Percentiles rank a stretch among this genome's conserved stretches.
phyloP scores from a whole-genome alignment of 805 yeast genomes.

The Hanseniaspora pseudoguilliermondii region DNA sequence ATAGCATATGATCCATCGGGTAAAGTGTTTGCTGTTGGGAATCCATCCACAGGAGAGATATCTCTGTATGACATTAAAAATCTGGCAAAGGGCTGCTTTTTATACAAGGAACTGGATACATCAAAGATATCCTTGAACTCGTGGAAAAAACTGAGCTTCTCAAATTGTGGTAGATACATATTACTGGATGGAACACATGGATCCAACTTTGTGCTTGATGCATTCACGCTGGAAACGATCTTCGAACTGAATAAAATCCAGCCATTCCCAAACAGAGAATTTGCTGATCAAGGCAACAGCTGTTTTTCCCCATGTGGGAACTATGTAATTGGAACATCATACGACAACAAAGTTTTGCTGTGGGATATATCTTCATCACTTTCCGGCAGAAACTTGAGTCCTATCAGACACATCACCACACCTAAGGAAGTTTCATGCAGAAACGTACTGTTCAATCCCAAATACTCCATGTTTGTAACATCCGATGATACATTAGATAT shows the following conservation, averaged over 20 bases:
- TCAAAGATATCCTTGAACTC: constrained; percentile 21
- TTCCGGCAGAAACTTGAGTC: constrained; percentile 21
- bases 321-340: constrained; percentile 47
- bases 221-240: constrained; percentile 47
- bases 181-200: constrained; percentile 46
- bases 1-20: constrained; percentile 79
- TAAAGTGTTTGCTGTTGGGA: constrained; percentile 59
- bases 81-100: constrained; percentile 47
- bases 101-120: constrained; percentile 30
- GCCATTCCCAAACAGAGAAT: constrained; percentile 33
- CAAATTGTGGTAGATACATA: constrained; percentile 59
- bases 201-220: constrained; percentile 52
- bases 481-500: constrained; percentile 30
- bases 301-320: constrained; percentile 58
- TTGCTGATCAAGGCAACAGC: constrained; percentile 43
- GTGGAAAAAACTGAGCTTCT: constrained; percentile 64
- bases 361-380: constrained; percentile 36
- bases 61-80: constrained; percentile 50
- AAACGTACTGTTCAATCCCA: constrained; percentile 32
- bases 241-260: constrained; percentile 37
- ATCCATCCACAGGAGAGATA: constrained; percentile 32
- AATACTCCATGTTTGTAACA: constrained; percentile 29
- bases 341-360: constrained; percentile 38
- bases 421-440: constrained; percentile 30
- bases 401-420: constrained; percentile 21